Evolutionary conservation across 208 protist genomes (phyloP).

Genomic region (Naegleria gruberi): DNA sequence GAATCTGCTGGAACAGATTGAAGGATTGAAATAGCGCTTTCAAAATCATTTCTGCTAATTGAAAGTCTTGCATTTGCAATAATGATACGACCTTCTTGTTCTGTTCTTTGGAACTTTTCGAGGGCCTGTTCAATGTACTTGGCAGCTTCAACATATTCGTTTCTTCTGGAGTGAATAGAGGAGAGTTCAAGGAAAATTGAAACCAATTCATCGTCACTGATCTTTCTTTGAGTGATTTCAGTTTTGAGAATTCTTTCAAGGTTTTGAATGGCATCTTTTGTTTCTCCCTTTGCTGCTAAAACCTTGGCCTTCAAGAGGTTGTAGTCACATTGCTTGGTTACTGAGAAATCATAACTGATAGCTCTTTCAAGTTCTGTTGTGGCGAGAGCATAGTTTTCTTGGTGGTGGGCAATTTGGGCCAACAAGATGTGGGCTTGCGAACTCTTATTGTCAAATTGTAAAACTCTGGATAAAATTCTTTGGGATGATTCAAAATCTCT

Average conservation of each 20-base stretch:
- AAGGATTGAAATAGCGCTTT: neutral
- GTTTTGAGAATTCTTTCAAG: slow-evolving; percentile 45
- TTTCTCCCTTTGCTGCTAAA: slow-evolving; percentile 54
- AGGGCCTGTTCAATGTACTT: neutral
- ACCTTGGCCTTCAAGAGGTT: slow-evolving; percentile 76
- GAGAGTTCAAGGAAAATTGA: slow-evolving; percentile 71
- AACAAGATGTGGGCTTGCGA: slow-evolving; percentile 72
- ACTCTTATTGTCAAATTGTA: slow-evolving; percentile 60
- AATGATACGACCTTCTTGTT: neutral
- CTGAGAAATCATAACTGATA: slow-evolving; percentile 76
- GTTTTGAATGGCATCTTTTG: slow-evolving; percentile 55
- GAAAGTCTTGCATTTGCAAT: slow-evolving; percentile 13
- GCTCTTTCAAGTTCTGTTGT: slow-evolving; percentile 71
- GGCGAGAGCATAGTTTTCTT: slow-evolving; percentile 65
- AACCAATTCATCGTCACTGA: slow-evolving; percentile 33
- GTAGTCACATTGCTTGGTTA: slow-evolving; percentile 77
- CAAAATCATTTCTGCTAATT: neutral
- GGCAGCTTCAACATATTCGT: neutral
- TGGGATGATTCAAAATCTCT: slow-evolving; percentile 64
- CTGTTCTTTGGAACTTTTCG: neutral
- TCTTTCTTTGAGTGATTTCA: slow-evolving; percentile 5
- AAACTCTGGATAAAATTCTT: slow-evolving; percentile 51
- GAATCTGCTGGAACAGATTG: slow-evolving; percentile 48
- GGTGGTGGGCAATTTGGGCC: slow-evolving; percentile 72
- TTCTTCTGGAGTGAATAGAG: slow-evolving; percentile 52